Conservation (phyloP, 192 early-diverging fungal species). For the Gryganskiella cystojenkinii region DNA sequence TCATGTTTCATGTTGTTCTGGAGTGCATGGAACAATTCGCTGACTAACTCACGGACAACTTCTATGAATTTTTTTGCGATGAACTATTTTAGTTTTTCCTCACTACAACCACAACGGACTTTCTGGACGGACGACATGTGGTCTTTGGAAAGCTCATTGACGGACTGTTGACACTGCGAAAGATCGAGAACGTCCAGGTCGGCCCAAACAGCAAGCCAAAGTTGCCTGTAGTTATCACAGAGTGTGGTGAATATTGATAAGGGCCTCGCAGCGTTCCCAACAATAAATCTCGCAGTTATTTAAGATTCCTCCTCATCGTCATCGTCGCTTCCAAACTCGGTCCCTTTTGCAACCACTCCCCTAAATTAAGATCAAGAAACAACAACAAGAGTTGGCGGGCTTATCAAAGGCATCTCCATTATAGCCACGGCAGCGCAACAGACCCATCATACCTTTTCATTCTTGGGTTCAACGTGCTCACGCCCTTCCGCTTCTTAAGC, state of each 20-base stretch:
- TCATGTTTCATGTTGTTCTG: neutral
- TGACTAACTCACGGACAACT: neutral
- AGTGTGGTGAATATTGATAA: conserved; percentile 58
- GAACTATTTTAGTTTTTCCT: conserved; percentile 83
- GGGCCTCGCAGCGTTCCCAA: too few relatives aligned
- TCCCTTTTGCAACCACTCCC: conserved; percentile 30
- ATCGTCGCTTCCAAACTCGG: conserved; percentile 43
- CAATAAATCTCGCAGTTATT: too few relatives aligned
- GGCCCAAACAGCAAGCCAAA: conserved; percentile 89
- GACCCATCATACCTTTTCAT: conserved; percentile 30
- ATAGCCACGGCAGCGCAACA: neutral
- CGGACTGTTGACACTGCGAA: conserved; percentile 88
- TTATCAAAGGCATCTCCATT: neutral
- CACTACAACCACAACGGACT: conserved; percentile 88
- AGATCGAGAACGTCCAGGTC: conserved; percentile 94
- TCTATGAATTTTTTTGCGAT: neutral
- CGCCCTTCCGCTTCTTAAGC: conserved; percentile 42
- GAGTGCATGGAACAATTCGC: neutral
- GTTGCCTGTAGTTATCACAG: conserved; percentile 83
- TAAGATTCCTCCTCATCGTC: conserved; percentile 32
- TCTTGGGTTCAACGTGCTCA: conserved; percentile 35
- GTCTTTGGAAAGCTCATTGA: conserved; percentile 90
- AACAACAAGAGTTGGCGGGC: neutral
- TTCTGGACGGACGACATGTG: conserved; percentile 90
- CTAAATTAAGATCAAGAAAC: conserved; percentile 2